Conservation (phyloP, 768 basidiomycete genomes). For the Epithele typhae region DNA sequence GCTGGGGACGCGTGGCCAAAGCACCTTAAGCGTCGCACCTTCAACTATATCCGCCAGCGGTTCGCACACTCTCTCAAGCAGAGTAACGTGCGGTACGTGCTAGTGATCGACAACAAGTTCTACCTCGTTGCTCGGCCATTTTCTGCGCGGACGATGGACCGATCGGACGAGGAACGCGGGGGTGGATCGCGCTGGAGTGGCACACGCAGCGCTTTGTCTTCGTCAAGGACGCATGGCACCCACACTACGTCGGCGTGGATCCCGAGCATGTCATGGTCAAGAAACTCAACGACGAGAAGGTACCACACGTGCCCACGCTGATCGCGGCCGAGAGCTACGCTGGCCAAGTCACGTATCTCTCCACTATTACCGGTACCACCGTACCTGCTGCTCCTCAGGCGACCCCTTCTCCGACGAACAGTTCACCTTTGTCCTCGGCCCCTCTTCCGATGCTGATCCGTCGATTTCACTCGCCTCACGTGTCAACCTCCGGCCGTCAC, state of each 20-base stretch:
- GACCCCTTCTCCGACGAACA: too few relatives aligned
- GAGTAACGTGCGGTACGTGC: not conserved
- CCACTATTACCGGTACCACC: too few relatives aligned
- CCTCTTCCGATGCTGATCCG: too few relatives aligned
- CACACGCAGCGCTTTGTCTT: slow-evolving; percentile 2
- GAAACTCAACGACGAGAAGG: not conserved
- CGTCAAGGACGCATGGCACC: slow-evolving; percentile 14
- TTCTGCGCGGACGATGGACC: not conserved
- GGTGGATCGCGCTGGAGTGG: slow-evolving; percentile 14
- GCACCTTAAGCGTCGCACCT: too few relatives aligned
- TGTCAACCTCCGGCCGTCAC: too few relatives aligned
- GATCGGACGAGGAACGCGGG: slow-evolving; percentile 2
- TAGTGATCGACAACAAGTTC: not conserved
- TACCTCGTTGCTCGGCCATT: not conserved
- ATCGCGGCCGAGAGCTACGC: too few relatives aligned
- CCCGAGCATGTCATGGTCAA: not conserved
- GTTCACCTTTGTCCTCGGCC: too few relatives aligned
- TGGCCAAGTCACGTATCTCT: too few relatives aligned
- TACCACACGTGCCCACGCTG: not conserved
- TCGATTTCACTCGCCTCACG: too few relatives aligned
- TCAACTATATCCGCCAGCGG: not conserved
- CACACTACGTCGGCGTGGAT: not conserved
- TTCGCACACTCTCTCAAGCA: not conserved
- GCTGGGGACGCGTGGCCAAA: too few relatives aligned
- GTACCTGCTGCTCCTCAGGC: too few relatives aligned